phyloP scores from a whole-genome alignment of 164 flowering plant genomes.

The Santalum album region DNA sequence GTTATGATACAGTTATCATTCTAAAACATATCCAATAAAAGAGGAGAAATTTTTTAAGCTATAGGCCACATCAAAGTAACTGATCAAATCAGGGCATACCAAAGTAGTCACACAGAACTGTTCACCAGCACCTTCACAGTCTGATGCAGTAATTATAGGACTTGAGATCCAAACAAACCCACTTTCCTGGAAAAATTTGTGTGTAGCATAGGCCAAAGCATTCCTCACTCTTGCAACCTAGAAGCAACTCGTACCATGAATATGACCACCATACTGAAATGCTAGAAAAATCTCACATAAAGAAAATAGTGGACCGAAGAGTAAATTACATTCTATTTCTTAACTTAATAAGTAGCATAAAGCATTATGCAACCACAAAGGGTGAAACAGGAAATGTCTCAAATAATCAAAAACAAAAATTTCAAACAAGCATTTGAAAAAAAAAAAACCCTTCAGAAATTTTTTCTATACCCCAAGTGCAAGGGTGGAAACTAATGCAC shows the following conservation, averaged over 20 bases:
- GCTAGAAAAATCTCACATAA: background rate
- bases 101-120: constrained; percentile 93
- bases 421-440: too few relatives aligned
- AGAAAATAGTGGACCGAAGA: too few relatives aligned
- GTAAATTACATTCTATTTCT: too few relatives aligned
- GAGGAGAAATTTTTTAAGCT: background rate
- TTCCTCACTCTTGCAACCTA: constrained; percentile 96
- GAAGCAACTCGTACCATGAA: constrained; percentile 18
- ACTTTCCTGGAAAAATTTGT: constrained; percentile 90
- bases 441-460: too few relatives aligned
- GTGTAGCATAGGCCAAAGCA: constrained; percentile 91
- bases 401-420: too few relatives aligned
- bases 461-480: too few relatives aligned
- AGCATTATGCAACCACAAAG: too few relatives aligned
- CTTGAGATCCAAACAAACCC: constrained; percentile 96
- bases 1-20: background rate
- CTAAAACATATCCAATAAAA: background rate
- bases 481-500: too few relatives aligned
- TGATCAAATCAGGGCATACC: constrained; percentile 36
- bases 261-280: constrained; percentile 4
- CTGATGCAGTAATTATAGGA: constrained; percentile 94
- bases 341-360: too few relatives aligned
- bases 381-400: too few relatives aligned
- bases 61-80: background rate
- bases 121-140: constrained; percentile 99